Conservation (phyloP, 371 early-diverging fungal species). For the Rhizopus sp. region DNA sequence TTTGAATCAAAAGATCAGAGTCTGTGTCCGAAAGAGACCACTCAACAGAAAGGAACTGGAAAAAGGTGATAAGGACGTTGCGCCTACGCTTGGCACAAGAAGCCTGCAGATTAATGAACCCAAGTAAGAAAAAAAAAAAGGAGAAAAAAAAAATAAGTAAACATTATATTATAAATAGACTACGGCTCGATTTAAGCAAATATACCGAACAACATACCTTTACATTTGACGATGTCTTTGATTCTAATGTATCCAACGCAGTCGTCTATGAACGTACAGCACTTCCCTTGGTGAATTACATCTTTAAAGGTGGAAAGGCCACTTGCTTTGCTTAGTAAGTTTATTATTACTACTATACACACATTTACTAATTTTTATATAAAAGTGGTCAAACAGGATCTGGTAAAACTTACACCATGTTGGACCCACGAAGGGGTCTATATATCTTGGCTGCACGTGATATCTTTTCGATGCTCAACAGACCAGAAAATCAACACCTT, state of each 20-base stretch:
- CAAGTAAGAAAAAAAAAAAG: constrained; percentile 56
- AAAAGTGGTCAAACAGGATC: constrained; percentile 92
- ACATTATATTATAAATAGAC: constrained; percentile 38
- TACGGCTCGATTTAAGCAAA: constrained; percentile 92
- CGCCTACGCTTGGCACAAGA: constrained; percentile 60
- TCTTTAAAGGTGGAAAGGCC: constrained; percentile 95
- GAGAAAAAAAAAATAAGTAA: not conserved
- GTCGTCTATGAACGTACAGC: constrained; percentile 89
- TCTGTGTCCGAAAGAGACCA: constrained; percentile 96
- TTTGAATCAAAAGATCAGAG: constrained; percentile 84
- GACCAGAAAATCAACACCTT: constrained; percentile 75
- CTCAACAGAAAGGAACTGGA: constrained; percentile 82
- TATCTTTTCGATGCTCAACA: constrained; percentile 77
- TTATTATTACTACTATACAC: not conserved
- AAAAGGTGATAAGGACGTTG: constrained; percentile 85
- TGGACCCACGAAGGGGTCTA: constrained; percentile 82
- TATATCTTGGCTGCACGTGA: constrained; percentile 92
- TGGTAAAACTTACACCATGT: constrained; percentile 99
- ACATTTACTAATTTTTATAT: not conserved
- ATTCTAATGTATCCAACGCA: constrained; percentile 69
- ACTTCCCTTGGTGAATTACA: constrained; percentile 91
- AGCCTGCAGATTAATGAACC: constrained; percentile 87
- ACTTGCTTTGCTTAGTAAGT: constrained; percentile 98
- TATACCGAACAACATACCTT: constrained; percentile 96
- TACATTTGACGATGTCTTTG: constrained; percentile 97